phyloP scores from a whole-genome alignment of 495 filamentous ascomycete species.

The Lophiotrema nucula region DNA sequence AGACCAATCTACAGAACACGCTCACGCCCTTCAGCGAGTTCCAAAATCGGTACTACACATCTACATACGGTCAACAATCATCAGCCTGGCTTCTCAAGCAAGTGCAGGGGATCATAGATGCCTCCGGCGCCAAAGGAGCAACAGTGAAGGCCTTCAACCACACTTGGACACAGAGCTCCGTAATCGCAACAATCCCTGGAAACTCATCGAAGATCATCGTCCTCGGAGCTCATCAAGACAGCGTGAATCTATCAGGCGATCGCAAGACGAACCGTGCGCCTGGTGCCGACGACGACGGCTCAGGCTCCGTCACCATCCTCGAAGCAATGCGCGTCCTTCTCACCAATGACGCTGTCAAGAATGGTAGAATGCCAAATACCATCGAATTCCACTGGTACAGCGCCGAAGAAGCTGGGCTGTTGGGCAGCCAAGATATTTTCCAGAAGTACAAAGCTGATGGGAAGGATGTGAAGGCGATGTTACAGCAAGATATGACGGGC shows the following conservation, averaged over 20 bases:
- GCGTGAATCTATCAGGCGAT: slow-evolving; percentile 86
- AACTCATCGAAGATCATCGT: slow-evolving; percentile 77
- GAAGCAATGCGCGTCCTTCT: slow-evolving; percentile 66
- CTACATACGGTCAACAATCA: slow-evolving; percentile 77
- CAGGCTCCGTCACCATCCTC: slow-evolving; percentile 72
- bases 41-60: slow-evolving; percentile 88
- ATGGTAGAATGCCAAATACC: slow-evolving; percentile 67
- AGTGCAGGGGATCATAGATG: slow-evolving; percentile 67
- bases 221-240: slow-evolving; percentile 73
- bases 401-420: slow-evolving; percentile 85
- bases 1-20: slow-evolving; percentile 63
- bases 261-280: slow-evolving; percentile 78
- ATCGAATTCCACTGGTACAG: slow-evolving; percentile 96
- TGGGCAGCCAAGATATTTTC: slow-evolving; percentile 77
- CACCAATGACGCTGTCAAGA: slow-evolving; percentile 50
- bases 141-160: slow-evolving; percentile 73
- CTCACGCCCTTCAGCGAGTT: slow-evolving; percentile 74
- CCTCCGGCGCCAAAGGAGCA: slow-evolving; percentile 67
- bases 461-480: slow-evolving; percentile 88
- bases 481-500: slow-evolving; percentile 99
- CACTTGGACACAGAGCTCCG: slow-evolving; percentile 79
- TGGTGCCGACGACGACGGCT: slow-evolving; percentile 73
- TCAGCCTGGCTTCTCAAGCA: slow-evolving; percentile 80
- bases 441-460: slow-evolving; percentile 68
- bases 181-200: slow-evolving; percentile 92